A percentile compares a stretch with the other conserved stretches of the same genome.
Conservation (phyloP, 352 stramenopile species). For the Pythium rhizo-oryzae region DNA sequence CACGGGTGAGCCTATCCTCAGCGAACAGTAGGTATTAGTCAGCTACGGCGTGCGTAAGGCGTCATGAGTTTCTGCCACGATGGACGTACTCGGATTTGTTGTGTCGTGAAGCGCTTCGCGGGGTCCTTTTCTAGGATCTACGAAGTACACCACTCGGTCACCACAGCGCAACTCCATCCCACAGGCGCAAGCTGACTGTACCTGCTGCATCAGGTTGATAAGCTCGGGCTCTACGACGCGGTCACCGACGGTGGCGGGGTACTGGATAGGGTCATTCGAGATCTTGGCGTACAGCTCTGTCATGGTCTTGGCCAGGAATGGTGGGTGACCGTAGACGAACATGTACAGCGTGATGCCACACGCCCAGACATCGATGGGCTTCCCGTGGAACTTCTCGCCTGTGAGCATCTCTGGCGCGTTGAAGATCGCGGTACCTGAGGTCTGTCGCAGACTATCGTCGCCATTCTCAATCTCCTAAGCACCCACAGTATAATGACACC, state of each 20-base stretch:
- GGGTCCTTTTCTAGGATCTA: conserved; percentile 83
- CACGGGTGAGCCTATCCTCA: conserved; percentile 75
- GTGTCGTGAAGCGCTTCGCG: conserved; percentile 52
- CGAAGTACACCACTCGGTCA: neutral
- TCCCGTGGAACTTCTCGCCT: conserved; percentile 73
- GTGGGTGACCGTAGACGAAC: conserved; percentile 94
- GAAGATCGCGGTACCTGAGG: conserved; percentile 77
- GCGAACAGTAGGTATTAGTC: no score
- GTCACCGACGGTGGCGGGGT: conserved; percentile 45
- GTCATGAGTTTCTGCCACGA: no score
- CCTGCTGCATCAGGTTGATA: conserved; percentile 67
- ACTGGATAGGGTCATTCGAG: conserved; percentile 71
- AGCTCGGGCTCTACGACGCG: conserved; percentile 55
- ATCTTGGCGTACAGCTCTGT: conserved; percentile 94
- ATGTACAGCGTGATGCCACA: conserved; percentile 97
- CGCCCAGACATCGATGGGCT: conserved; percentile 94
- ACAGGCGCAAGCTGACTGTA: conserved; percentile 18
- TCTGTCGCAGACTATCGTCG: conserved; percentile 73
- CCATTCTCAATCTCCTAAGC: conserved; percentile 73
- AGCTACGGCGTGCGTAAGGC: no score
- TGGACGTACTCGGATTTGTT: conserved; percentile 68
- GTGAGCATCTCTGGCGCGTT: conserved; percentile 84
- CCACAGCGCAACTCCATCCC: no score
- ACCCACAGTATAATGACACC: neutral
- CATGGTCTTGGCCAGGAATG: conserved; percentile 91